Conservation (phyloP, 2,329 filamentous ascomycete species). For the Rasamsonia emersonii region DNA sequence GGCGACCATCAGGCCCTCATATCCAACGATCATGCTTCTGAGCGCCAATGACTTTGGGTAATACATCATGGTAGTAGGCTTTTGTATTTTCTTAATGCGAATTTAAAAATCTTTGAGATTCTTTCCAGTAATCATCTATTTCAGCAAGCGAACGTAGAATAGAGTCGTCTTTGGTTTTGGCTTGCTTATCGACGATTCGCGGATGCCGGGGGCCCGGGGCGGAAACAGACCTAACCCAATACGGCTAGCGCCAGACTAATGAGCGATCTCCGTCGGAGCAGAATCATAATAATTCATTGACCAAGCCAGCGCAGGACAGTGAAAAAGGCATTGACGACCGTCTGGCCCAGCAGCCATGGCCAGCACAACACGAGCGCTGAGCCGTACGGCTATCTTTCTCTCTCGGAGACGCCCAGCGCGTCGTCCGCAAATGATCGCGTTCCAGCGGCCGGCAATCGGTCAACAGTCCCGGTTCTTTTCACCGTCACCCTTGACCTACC, state of each 20-base stretch:
- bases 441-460: constrained; percentile 7
- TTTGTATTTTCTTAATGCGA: too few species aligned
- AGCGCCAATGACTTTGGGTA: too few species aligned
- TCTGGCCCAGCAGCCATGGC: constrained; percentile 26
- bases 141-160: too few species aligned
- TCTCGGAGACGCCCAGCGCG: constrained; percentile 20
- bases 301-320: constrained; percentile 1
- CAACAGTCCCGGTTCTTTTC: constrained; percentile 25
- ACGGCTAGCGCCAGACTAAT: constrained; percentile 1
- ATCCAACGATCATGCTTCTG: too few species aligned
- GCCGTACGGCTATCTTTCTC: constrained; percentile 25
- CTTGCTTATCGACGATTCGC: too few species aligned
- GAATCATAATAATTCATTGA: too few species aligned
- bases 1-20: too few species aligned
- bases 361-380: constrained; percentile 29
- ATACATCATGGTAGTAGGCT: too few species aligned
- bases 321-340: constrained; percentile 2
- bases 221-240: constrained; percentile 2
- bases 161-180: too few species aligned
- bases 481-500: constrained; percentile 22
- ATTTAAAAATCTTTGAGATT: too few species aligned
- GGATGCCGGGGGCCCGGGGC: too few species aligned
- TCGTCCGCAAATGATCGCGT: constrained; percentile 10
- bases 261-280: constrained; percentile 4
- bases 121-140: too few species aligned